Conservation (phyloP, 306 rosid genomes). For the Ziziphus jujuba region DNA sequence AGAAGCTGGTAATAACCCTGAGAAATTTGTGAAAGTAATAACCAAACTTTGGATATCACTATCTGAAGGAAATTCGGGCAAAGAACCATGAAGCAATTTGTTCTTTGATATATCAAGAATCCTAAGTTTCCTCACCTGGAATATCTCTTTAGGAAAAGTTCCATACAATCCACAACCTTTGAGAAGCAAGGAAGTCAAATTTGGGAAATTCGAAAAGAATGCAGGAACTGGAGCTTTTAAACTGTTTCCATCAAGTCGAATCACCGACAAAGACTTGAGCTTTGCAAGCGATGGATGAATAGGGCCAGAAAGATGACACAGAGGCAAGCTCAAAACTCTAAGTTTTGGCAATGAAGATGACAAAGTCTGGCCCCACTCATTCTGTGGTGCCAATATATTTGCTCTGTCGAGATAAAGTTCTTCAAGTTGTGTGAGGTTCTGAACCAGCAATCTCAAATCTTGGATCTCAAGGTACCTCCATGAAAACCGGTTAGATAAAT, state of each 20-base stretch:
- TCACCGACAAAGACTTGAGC: constrained; percentile 29
- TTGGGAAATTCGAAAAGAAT: constrained; percentile 13
- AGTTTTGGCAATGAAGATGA: constrained; percentile 27
- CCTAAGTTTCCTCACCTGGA: constrained; percentile 24
- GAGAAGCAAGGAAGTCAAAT: constrained; percentile 31
- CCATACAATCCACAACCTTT: background rate
- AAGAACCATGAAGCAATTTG: constrained; percentile 14
- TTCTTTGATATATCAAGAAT: constrained; percentile 11
- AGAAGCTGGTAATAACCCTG: constrained; percentile 28
- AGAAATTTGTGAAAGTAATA: constrained; percentile 5
- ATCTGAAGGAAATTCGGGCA: constrained; percentile 22
- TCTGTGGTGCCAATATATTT: constrained; percentile 26
- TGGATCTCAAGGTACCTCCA: constrained; percentile 6
- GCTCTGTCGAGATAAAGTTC: constrained; percentile 41
- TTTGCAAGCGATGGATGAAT: constrained; percentile 13
- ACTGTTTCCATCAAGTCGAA: constrained; percentile 5
- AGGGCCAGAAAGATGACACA: constrained; percentile 28
- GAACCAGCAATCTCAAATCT: background rate
- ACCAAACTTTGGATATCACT: constrained; percentile 10
- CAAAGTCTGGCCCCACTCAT: constrained; percentile 37
- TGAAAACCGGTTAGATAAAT: constrained; percentile 7
- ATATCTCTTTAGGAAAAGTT: constrained; percentile 25
- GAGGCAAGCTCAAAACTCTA: constrained; percentile 32
- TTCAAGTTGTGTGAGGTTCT: constrained; percentile 26
- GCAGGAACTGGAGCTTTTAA: constrained; percentile 24